Conservation (phyloP, 805 yeast species). For the Candida broadrunensis region DNA sequence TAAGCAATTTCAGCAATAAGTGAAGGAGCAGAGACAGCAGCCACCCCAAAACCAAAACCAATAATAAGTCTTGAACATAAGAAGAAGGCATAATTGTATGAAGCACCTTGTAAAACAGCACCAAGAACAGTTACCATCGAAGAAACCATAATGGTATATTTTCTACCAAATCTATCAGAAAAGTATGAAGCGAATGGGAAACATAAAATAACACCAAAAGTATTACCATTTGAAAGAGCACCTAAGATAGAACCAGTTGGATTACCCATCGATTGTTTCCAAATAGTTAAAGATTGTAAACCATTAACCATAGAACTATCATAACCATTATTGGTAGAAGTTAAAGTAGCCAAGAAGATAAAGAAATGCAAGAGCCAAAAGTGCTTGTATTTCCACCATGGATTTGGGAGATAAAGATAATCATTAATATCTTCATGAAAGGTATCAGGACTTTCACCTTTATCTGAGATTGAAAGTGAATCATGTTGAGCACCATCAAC, state of each 20-base stretch:
- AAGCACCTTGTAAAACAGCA: slow-evolving; percentile 35
- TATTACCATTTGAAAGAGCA: slow-evolving; percentile 39
- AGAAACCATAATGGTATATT: slow-evolving; percentile 23
- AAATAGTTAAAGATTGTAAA: slow-evolving; percentile 41
- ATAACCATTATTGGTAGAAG: slow-evolving; percentile 48
- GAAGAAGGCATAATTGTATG: slow-evolving; percentile 36
- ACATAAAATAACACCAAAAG: slow-evolving; percentile 37
- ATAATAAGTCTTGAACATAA: slow-evolving; percentile 45
- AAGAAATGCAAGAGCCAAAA: slow-evolving; percentile 33
- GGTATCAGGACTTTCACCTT: neutral
- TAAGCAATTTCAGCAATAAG: slow-evolving; percentile 49
- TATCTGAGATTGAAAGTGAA: slow-evolving; percentile 1
- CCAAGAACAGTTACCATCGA: slow-evolving; percentile 25
- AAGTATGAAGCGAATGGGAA: slow-evolving; percentile 23
- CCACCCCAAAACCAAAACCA: slow-evolving; percentile 44
- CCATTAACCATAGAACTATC: slow-evolving; percentile 52
- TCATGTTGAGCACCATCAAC: neutral
- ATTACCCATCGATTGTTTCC: slow-evolving; percentile 38
- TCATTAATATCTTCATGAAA: slow-evolving; percentile 11
- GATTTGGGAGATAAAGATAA: slow-evolving; percentile 14
- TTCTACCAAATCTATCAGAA: slow-evolving; percentile 41
- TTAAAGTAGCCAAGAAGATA: slow-evolving; percentile 39
- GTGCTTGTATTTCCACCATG: slow-evolving; percentile 35
- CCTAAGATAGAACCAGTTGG: slow-evolving; percentile 40
- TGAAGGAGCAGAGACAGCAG: slow-evolving; percentile 44